Evolutionary conservation across 768 basidiomycete species (phyloP).

Genomic region (Lentinula raphanica): DNA sequence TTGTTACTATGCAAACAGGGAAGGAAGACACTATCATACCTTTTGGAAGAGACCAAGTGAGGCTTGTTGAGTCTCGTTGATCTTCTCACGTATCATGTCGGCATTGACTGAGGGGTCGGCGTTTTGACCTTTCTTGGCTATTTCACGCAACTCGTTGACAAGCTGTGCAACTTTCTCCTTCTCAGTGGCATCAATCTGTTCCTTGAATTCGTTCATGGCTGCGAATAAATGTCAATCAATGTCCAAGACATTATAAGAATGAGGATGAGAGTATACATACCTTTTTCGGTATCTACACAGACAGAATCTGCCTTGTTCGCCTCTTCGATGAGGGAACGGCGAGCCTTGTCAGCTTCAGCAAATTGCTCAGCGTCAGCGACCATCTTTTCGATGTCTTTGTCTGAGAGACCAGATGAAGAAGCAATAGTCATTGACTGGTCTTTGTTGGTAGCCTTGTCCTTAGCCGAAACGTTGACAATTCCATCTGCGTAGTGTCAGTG

Average conservation of each 20-base stretch:
- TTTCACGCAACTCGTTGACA: constrained; percentile 79
- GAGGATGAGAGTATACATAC: constrained; percentile 30
- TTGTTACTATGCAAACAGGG: background rate
- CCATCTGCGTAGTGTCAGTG: constrained; percentile 48
- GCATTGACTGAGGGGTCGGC: constrained; percentile 78
- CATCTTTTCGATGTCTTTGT: constrained; percentile 98
- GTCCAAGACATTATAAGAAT: background rate
- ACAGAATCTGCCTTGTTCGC: constrained; percentile 96
- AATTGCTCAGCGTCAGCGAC: constrained; percentile 90
- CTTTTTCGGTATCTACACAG: constrained; percentile 93
- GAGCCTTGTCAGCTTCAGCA: constrained; percentile 88
- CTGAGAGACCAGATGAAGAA: constrained; percentile 92
- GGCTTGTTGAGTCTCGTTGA: constrained; percentile 90
- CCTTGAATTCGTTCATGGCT: constrained; percentile 98
- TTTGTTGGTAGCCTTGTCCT: constrained; percentile 88
- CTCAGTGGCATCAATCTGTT: constrained; percentile 88
- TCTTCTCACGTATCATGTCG: constrained; percentile 87
- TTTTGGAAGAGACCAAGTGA: constrained; percentile 97
- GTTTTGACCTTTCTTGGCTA: constrained; percentile 85
- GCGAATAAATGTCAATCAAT: background rate
- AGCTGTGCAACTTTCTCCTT: constrained; percentile 92
- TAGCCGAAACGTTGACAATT: constrained; percentile 95
- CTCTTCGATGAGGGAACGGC: constrained; percentile 87
- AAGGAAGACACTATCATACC: constrained; percentile 23
- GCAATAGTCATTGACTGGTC: constrained; percentile 97